A percentile compares a stretch with the other conserved stretches of the same genome.
These are phyloP conservation scores for Euphorbia pulcherrima DNA, from an alignment of 345 rosid species.

Conservation along the genomic window DNA sequence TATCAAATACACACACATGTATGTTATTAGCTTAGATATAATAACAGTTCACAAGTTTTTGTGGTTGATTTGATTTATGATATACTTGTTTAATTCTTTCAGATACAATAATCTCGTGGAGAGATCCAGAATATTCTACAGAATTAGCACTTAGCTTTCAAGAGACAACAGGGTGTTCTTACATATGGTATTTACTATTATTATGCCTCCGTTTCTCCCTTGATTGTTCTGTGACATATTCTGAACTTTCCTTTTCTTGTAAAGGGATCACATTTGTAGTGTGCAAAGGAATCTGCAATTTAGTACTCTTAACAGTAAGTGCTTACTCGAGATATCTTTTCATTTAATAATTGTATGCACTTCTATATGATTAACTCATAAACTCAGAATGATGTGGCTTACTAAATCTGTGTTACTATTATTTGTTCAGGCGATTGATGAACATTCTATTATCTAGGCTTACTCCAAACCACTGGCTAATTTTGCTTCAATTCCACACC, in stretches of 20 bases:
- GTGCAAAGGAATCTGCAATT: slow-evolving; percentile 85
- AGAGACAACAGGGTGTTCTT: slow-evolving; percentile 89
- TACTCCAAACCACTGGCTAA: slow-evolving; percentile 2
- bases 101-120: slow-evolving; percentile 98
- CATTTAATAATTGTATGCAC: neutral
- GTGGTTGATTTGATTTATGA: slow-evolving; percentile 8
- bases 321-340: neutral
- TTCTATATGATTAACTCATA: neutral
- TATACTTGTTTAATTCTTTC: slow-evolving; percentile 16
- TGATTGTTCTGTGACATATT: neutral
- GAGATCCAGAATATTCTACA: slow-evolving; percentile 80
- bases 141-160: slow-evolving; percentile 98
- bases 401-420: neutral
- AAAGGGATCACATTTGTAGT: slow-evolving; percentile 80
- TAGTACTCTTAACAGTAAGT: slow-evolving; percentile 75
- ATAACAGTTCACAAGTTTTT: neutral
- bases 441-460: slow-evolving; percentile 1
- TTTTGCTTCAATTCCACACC: neutral
- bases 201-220: slow-evolving; percentile 5
- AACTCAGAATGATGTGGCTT: neutral
- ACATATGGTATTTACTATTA: slow-evolving; percentile 56
- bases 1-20: neutral
- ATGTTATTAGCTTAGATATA: neutral
- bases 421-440: neutral
- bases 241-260: slow-evolving; percentile 11